Percentiles rank a stretch among this genome's conserved stretches.
These are phyloP conservation scores for Mikania micrantha DNA, from an alignment of 129 eudicot species.

Conservation along the genomic window DNA sequence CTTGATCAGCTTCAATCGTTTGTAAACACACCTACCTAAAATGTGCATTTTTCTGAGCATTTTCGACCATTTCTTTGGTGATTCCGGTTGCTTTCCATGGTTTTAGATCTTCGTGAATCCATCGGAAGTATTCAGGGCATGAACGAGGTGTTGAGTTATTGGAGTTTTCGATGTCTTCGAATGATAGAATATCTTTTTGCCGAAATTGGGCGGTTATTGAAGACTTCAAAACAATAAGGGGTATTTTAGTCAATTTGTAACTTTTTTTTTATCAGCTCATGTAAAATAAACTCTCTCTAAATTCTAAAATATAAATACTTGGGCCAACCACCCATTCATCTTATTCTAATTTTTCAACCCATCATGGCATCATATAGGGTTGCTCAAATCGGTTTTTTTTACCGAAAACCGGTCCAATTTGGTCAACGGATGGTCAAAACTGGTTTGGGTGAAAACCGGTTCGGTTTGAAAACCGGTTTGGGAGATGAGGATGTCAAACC, in stretches of 20 bases:
- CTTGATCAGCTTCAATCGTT: too few relatives aligned
- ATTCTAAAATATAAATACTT: neutral
- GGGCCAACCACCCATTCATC: neutral
- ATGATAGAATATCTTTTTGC: slow-evolving; percentile 9
- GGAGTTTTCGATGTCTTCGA: neutral
- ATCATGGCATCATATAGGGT: too few relatives aligned
- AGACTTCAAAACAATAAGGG: slow-evolving; percentile 6
- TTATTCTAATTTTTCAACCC: too few relatives aligned
- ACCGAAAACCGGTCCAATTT: too few relatives aligned
- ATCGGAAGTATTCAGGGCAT: slow-evolving; percentile 80
- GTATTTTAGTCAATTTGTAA: neutral
- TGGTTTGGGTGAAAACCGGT: too few relatives aligned
- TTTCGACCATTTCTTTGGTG: slow-evolving; percentile 59
- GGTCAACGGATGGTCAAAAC: too few relatives aligned
- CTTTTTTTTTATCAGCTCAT: too few relatives aligned
- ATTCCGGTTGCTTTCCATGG: slow-evolving; percentile 81
- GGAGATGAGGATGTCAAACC: too few relatives aligned
- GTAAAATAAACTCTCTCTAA: too few relatives aligned
- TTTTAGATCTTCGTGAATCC: slow-evolving; percentile 85
- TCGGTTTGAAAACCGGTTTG: too few relatives aligned
- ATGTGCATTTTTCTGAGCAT: slow-evolving; percentile 43
- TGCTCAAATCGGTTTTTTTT: too few relatives aligned
- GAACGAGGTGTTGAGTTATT: slow-evolving; percentile 2
- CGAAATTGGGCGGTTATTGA: slow-evolving; percentile 22
- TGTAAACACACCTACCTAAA: too few relatives aligned